phyloP scores from a whole-genome alignment of 371 early-diverging fungal genomes.

The Umbelopsis sp. region DNA sequence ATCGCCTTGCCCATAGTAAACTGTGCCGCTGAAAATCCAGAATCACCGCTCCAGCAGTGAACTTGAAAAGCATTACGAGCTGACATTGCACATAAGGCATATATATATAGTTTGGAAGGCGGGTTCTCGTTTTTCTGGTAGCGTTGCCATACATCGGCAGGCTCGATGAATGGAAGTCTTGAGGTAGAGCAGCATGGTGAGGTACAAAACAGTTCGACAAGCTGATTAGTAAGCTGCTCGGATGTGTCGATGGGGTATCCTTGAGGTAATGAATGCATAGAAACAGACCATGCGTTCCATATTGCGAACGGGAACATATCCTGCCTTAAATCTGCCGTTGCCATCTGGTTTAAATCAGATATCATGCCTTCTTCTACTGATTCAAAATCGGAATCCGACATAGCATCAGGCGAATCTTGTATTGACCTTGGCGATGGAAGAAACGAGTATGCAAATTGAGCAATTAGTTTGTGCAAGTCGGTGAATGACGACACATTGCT shows the following conservation, averaged over 20 bases:
- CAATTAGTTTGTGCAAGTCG: conserved; percentile 34
- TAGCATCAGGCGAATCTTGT: background rate
- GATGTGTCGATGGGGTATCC: conserved; percentile 47
- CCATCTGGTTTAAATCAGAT: conserved; percentile 14
- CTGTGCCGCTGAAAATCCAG: conserved; percentile 30
- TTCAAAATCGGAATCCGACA: background rate
- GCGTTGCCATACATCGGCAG: conserved; percentile 33
- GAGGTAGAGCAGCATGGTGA: conserved; percentile 48
- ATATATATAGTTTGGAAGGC: conserved; percentile 38
- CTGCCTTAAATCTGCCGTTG: conserved; percentile 24
- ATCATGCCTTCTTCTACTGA: background rate
- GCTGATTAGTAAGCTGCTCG: conserved; percentile 40
- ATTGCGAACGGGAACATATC: conserved; percentile 31
- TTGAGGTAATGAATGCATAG: conserved; percentile 33
- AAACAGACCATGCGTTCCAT: conserved; percentile 39
- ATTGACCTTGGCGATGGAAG: background rate
- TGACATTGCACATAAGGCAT: conserved; percentile 52
- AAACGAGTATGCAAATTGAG: conserved; percentile 30
- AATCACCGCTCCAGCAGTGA: conserved; percentile 49
- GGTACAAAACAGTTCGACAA: conserved; percentile 43
- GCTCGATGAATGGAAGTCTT: conserved; percentile 43
- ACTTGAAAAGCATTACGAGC: conserved; percentile 52
- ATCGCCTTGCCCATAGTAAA: conserved; percentile 53
- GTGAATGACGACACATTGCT: conserved; percentile 41
- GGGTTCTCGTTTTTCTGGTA: conserved; percentile 33